These are phyloP conservation scores for Lachnellula occidentalis DNA, from an alignment of 2,329 filamentous ascomycete genomes.

Conservation along the genomic window DNA sequence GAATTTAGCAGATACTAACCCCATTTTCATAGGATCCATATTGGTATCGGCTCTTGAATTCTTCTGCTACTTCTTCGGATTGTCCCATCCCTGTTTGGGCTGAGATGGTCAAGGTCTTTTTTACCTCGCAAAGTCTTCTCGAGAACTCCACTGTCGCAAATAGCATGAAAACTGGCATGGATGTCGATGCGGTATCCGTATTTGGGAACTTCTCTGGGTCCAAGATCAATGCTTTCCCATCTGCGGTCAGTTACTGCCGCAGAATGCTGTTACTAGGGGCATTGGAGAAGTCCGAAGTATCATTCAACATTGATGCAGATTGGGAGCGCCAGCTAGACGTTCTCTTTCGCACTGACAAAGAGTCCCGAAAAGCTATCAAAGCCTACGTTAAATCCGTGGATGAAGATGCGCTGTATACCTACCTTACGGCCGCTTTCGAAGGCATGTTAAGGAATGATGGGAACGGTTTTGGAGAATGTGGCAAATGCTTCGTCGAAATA, in stretches of 20 bases:
- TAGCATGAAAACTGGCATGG: constrained; percentile 34
- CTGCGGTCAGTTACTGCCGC: constrained; percentile 65
- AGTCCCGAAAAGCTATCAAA: constrained; percentile 54
- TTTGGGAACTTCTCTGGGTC: constrained; percentile 36
- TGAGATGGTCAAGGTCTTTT: constrained; percentile 46
- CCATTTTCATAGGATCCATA: constrained; percentile 44
- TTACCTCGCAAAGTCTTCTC: constrained; percentile 34
- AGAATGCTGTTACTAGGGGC: constrained; percentile 56
- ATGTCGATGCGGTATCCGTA: constrained; percentile 35
- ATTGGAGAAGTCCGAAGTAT: constrained; percentile 25
- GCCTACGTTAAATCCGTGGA: constrained; percentile 44
- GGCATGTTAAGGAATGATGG: constrained; percentile 44
- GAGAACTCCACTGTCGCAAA: constrained; percentile 29
- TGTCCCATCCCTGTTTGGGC: constrained; percentile 45
- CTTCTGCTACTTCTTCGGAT: constrained; percentile 38
- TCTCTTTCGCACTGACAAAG: constrained; percentile 63
- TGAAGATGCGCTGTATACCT: constrained; percentile 35
- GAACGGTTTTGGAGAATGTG: constrained; percentile 40
- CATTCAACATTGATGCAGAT: constrained; percentile 58
- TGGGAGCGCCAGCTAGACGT: constrained; percentile 80
- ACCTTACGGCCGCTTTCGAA: constrained; percentile 52
- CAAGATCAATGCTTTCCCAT: constrained; percentile 52
- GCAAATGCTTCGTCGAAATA: constrained; percentile 49
- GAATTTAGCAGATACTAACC: background rate
- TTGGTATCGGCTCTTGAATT: constrained; percentile 61